These are phyloP conservation scores for Fusarium sp. DNA, from an alignment of 2,329 filamentous ascomycete genomes.

Conservation along the genomic window DNA sequence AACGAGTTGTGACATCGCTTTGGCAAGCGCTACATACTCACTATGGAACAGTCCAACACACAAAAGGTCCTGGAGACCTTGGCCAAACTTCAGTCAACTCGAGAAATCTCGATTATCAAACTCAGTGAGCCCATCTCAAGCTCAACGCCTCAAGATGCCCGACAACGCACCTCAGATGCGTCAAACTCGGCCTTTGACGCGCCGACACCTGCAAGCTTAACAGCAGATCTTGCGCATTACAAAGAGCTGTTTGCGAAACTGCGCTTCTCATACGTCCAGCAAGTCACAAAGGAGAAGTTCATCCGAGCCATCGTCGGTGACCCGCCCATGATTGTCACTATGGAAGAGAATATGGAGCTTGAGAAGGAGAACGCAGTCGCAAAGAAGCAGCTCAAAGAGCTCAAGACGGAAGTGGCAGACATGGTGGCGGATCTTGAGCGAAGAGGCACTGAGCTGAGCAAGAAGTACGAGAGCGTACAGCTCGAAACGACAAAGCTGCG, in stretches of 20 bases:
- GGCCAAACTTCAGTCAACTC: slow-evolving; percentile 67
- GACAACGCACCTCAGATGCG: slow-evolving; percentile 78
- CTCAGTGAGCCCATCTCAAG: slow-evolving; percentile 82
- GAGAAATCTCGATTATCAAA: slow-evolving; percentile 80
- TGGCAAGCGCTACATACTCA: rapidly evolving
- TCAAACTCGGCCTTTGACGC: slow-evolving; percentile 76
- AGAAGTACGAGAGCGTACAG: slow-evolving; percentile 66
- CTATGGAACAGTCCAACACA: slow-evolving; percentile 54
- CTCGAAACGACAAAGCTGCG: slow-evolving; percentile 64
- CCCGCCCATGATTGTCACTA: slow-evolving; percentile 86
- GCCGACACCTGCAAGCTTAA: slow-evolving; percentile 81
- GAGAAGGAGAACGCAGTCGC: slow-evolving; percentile 77
- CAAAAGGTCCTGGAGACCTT: slow-evolving; percentile 64
- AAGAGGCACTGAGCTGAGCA: slow-evolving; percentile 71
- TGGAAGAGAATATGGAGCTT: slow-evolving; percentile 84
- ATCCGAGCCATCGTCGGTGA: slow-evolving; percentile 93
- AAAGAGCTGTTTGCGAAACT: slow-evolving; percentile 96
- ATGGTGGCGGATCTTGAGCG: slow-evolving; percentile 81
- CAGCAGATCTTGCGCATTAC: slow-evolving; percentile 90
- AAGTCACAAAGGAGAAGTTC: slow-evolving; percentile 99
- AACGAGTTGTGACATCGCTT: not conserved
- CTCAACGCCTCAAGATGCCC: slow-evolving; percentile 57
- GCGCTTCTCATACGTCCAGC: slow-evolving; percentile 97
- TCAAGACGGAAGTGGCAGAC: slow-evolving; percentile 83
- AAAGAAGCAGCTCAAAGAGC: slow-evolving; percentile 83